phyloP scores from a whole-genome alignment of 352 stramenopile species.

The Phytopythium oedochilum region DNA sequence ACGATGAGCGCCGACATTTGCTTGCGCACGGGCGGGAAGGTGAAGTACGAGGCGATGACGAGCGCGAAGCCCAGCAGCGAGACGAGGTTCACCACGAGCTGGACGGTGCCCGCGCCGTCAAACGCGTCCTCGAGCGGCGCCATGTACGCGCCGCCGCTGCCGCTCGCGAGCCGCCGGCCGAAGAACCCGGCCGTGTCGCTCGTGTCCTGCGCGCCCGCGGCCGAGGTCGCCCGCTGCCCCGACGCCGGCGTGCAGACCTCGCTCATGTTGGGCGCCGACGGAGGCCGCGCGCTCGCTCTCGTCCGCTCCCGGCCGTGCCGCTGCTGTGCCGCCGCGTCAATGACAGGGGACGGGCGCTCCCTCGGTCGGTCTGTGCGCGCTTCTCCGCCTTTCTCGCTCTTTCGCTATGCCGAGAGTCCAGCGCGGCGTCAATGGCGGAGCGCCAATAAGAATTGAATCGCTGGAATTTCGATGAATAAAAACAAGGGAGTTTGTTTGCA shows the following conservation, averaged over 20 bases:
- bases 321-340: background rate
- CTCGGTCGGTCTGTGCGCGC: background rate
- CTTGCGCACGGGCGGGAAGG: slow-evolving; percentile 79
- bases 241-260: slow-evolving; percentile 18
- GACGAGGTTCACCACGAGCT: slow-evolving; percentile 52
- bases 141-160: slow-evolving; percentile 4
- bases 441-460: background rate
- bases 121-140: slow-evolving; percentile 50
- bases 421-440: background rate
- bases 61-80: slow-evolving; percentile 75
- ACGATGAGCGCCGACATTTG: slow-evolving; percentile 76
- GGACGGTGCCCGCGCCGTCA: slow-evolving; percentile 39
- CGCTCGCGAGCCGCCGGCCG: slow-evolving; percentile 17
- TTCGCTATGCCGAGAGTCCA: background rate
- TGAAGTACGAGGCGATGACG: slow-evolving; percentile 72
- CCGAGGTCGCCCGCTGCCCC: slow-evolving; percentile 9
- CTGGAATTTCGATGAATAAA: too few species aligned
- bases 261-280: background rate
- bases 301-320: background rate
- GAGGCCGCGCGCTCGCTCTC: too few species aligned
- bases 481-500: background rate
- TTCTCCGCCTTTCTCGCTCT: background rate
- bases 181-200: slow-evolving; percentile 23
- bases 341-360: background rate
- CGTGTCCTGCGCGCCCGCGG: slow-evolving; percentile 11